Evolutionary conservation across 2,329 filamentous ascomycete genomes (phyloP).

Genomic region (Exophiala dermatitidis): DNA sequence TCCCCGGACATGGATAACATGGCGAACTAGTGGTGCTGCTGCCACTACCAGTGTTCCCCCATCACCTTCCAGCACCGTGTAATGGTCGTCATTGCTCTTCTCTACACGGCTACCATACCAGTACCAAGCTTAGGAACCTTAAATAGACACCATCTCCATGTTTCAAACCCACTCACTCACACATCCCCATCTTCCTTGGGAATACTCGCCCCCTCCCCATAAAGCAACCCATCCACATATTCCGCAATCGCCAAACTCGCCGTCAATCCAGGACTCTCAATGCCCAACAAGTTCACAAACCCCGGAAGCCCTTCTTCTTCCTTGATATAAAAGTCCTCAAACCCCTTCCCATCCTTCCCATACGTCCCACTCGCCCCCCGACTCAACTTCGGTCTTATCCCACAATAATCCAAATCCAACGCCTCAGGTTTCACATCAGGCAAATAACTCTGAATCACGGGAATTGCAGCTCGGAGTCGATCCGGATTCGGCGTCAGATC

Average conservation of each 20-base stretch:
- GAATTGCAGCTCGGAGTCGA: constrained; percentile 59
- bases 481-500: constrained; percentile 61
- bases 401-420: constrained; percentile 77
- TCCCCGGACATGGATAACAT: neutral
- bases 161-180: neutral
- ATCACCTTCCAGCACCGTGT: no score
- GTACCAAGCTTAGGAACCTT: no score
- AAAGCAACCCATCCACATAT: constrained; percentile 56
- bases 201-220: constrained; percentile 30
- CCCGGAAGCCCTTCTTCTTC: constrained; percentile 70
- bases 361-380: constrained; percentile 53
- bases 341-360: constrained; percentile 50
- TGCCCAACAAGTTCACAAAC: constrained; percentile 85
- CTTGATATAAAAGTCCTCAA: constrained; percentile 76
- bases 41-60: no score
- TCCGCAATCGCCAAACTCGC: constrained; percentile 80
- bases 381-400: constrained; percentile 79
- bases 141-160: neutral
- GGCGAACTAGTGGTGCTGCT: no score
- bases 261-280: constrained; percentile 88
- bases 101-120: no score
- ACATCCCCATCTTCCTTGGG: neutral
- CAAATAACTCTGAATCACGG: constrained; percentile 71
- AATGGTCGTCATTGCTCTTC: no score
- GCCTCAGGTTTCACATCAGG: constrained; percentile 61